These are phyloP conservation scores for Rhodamnia rubescens DNA, from an alignment of 345 rosid genomes.

Conservation along the genomic window DNA sequence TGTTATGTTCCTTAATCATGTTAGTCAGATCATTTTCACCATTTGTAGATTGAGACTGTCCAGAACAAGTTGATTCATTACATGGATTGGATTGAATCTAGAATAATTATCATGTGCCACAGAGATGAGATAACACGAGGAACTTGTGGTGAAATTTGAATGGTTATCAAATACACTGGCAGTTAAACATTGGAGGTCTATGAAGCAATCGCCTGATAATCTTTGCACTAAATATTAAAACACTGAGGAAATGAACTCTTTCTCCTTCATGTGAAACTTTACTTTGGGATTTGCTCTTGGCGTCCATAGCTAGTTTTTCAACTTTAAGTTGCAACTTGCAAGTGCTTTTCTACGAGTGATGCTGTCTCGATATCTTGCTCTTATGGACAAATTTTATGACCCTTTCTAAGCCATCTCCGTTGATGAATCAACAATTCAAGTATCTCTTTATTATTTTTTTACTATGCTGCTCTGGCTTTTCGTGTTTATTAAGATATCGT, in stretches of 20 bases:
- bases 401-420: background rate
- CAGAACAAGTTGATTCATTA: background rate
- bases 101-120: background rate
- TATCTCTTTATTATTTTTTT: too few species aligned
- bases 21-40: background rate
- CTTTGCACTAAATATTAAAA: background rate
- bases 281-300: background rate
- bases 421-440: too few species aligned
- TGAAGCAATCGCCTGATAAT: background rate
- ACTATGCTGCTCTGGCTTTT: background rate
- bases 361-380: background rate
- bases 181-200: background rate
- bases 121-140: background rate
- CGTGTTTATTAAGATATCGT: background rate
- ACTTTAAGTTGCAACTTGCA: background rate
- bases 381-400: background rate
- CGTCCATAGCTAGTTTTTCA: background rate
- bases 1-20: background rate
- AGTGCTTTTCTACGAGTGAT: background rate
- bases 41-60: background rate
- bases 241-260: background rate
- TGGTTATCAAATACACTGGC: background rate
- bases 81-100: background rate
- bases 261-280: background rate
- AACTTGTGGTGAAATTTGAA: background rate